Base-by-base conservation (phyloP, 2,329 filamentous ascomycete species). In the Stagonosporopsis vannaccii region DNA sequence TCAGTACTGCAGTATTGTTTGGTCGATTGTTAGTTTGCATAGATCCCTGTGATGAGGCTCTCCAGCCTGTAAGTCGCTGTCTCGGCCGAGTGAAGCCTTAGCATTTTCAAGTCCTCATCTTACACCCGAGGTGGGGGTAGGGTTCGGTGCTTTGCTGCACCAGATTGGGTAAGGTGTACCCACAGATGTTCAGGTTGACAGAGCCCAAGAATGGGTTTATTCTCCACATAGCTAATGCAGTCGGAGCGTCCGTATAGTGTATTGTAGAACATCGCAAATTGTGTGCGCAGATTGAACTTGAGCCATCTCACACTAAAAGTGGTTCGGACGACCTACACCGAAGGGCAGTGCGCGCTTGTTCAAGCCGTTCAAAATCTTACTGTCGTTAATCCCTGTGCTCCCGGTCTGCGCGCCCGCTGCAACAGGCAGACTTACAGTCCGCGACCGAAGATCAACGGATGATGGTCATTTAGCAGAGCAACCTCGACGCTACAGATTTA, bases 281-380 rank as follows among this genome's bases (percentile, higher is more conserved):
- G 53, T 47, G 28, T 40, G 35, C 26, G 46, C 35, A 50, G 35
- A 56, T 50, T 49, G 39, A 43, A 26, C 12, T 33, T 17, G 32
- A 41, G 26, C 51, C 46, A 42, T 41, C 36, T 47, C 42, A 30
- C 46, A 22, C 26, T 30, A 42, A 17, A 36, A 20, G 28, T 46
- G 36, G 41, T 37, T 42, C 42, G 47, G 41, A 42, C 25, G 41
- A 32, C 30, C 19, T 26, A 36, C 30, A 39, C 30, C 37, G 43
- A 47, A 37, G 23, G 35, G 11, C 23, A 42, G 25, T 13, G 19
- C 19, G 22, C n/a, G 30, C 36, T 53, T 12, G 28, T 30, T 42
- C 13, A 32, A 30, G 32, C n/a, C 33, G 12, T 23, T 51, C 15
- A 4, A 40, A 40, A 32, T 37, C 23, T 37, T 30, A 15, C n/a